Conservation (phyloP, 2,329 filamentous ascomycete genomes). For the Calonectria ilicicola region DNA sequence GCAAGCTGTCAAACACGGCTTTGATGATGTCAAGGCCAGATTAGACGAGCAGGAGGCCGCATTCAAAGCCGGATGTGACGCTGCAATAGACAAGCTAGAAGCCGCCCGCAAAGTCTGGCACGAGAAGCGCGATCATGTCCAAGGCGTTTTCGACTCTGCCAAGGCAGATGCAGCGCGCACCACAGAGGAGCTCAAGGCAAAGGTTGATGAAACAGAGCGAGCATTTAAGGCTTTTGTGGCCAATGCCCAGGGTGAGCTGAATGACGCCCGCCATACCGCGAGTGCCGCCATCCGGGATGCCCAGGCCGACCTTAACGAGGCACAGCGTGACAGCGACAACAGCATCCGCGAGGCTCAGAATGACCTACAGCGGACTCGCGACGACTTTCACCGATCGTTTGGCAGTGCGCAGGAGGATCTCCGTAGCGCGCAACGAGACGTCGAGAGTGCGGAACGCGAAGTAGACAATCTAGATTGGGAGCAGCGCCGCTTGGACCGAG, state of each 20-base stretch:
- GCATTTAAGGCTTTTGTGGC: background rate
- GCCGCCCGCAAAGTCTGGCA: background rate
- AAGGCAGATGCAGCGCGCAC: background rate
- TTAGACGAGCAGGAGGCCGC: background rate
- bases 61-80: background rate
- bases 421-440: background rate
- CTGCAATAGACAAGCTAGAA: background rate
- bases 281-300: background rate
- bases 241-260: background rate
- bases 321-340: background rate
- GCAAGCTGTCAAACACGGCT: background rate
- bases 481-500: background rate
- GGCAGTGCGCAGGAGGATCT: background rate
- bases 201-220: background rate
- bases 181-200: background rate
- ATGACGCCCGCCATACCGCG: background rate
- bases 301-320: background rate
- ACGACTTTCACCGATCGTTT: background rate
- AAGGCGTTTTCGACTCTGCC: background rate
- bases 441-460: background rate
- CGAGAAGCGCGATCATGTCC: background rate
- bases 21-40: background rate
- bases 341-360: background rate
- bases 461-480: background rate
- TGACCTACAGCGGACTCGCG: background rate